Evolutionary conservation across 1,284 basidiomycete genomes (phyloP), one percentile per base, ranked within the genome.

Genomic region (Caloboletus inedulis): DNA sequence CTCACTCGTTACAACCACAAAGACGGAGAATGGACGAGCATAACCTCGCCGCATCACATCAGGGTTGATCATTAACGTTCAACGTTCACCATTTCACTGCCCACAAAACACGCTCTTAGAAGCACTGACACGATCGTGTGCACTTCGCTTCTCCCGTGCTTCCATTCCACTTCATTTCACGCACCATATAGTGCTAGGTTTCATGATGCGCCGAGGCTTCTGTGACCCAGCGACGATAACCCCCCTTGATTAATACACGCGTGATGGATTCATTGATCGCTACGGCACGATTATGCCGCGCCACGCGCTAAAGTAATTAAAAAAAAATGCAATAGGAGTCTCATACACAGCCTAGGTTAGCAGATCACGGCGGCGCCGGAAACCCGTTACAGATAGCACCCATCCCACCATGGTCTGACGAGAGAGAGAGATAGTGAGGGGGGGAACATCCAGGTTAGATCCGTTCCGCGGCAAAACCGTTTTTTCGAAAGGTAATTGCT

Each of bases 191-290:
- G 21, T 16, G 43, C 57, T 45, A 39, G 29, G 56, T 43, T 53
- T 57, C 35, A 34, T 51, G 48, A 51, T 51, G 29, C 19, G 30
- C 48, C 27, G 18, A 27, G 12, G 51, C 52, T 57, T 44, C 47
- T 39, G 54, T 57, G 58, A 58, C 42, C 45, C 55, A 40, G 59
- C 55, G 56, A 49, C 42, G 37, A 44, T 44, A 12, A n/a, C 23
- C 23, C 23, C 55, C 36, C 29, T 49, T 42, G 29, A 50, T 55
- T 53, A 19, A 56, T 48, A 30, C 57, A 47, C 37, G 25, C 56
- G 56, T 46, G 57, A 43, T 43, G 25, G 19, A 37, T 58, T 54
- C 58, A 60, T 58, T 49, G 40, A 59, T 56, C 52, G 30, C 45
- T 33, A 34, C 27, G 41, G 45, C 35, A 33, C 46, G 44, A n/a